Evolutionary conservation across 257 asterid species (phyloP), one percentile per base, ranked within the genome.

Genomic region (Capsicum baccatum): DNA sequence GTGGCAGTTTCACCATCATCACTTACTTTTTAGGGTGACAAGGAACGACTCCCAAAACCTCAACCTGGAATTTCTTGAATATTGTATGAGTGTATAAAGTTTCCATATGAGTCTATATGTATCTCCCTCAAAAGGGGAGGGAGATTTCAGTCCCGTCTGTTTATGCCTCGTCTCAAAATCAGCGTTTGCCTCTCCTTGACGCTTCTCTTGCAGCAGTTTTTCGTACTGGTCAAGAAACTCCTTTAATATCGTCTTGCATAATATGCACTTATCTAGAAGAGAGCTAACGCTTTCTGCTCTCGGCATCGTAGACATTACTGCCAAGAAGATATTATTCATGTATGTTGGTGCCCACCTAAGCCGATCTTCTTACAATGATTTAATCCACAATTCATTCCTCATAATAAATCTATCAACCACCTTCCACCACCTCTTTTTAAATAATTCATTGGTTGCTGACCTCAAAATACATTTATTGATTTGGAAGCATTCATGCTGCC

Each of bases 1-100:
- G 79, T 78, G 50, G 66, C 48, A 63, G 83, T 86, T 50, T 67
- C 71, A 79, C 86, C 91, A 78, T 84, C 86, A 78, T 81, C 84
- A 57, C 81, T 80, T 70, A 92, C 55, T 70, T 58, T 82, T 89
- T 91, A 6, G 94, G 94, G 86, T 87, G 92, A 83, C 92, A 91
- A 35, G 92, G 92, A 80, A 91, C 92, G 57, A 86, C 94, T 78
- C 94, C 94, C 79, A 91, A 78, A 86, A 90, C 91, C 92, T 91
- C 92, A 56, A 86, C 87, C 86, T 91, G 92, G 86, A 91, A 91
- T 85, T 91, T 91, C 85, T 85, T 90, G 89, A 91, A 91, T 70
- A 90, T 87, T 9, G 90, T 83, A 85, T 88, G 87, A 64, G 92
- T 90, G 83, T 91, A 91, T 79, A 85, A 70, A n/a, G 83, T 66